Evolutionary conservation across 2,329 filamentous ascomycete genomes (phyloP).

Genomic region (Neofusicoccum umdonicola): DNA sequence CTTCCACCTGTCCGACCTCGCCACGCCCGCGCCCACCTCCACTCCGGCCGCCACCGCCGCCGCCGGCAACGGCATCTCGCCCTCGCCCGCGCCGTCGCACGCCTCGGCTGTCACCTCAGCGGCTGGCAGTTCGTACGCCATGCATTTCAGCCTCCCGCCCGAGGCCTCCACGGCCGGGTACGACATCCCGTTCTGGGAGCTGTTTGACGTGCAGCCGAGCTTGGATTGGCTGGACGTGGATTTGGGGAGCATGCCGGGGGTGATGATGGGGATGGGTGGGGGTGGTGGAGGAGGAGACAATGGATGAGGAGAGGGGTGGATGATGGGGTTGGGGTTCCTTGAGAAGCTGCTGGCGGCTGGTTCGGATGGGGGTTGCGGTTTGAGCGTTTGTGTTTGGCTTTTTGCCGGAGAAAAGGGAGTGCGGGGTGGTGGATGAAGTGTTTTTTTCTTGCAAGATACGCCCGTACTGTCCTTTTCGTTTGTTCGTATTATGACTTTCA

Average conservation of each 20-base stretch:
- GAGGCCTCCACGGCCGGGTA: background rate
- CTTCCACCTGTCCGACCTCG: constrained; percentile 4
- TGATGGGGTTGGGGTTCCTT: too few relatives aligned
- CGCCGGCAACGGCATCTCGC: background rate
- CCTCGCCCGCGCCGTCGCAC: background rate
- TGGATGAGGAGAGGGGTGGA: background rate
- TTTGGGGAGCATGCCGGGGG: constrained; percentile 17
- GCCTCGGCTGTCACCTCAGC: background rate
- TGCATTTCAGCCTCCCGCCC: background rate
- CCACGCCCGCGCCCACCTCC: background rate
- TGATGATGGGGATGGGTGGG: background rate
- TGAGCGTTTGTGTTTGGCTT: too few relatives aligned
- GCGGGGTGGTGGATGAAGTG: too few relatives aligned
- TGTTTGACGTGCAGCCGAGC: constrained; percentile 34
- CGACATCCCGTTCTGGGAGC: constrained; percentile 28
- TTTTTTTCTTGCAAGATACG: too few relatives aligned
- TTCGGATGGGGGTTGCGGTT: too few relatives aligned
- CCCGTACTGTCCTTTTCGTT: too few relatives aligned
- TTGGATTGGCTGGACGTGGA: constrained; percentile 36
- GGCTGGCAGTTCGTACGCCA: background rate
- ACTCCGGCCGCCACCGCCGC: background rate
- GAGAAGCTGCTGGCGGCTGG: too few relatives aligned
- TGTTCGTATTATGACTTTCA: too few relatives aligned
- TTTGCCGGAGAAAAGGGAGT: too few relatives aligned
- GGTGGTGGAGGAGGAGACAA: background rate